Conservation (phyloP, 2,329 filamentous ascomycete genomes). For the Ophiobolus disseminans region DNA sequence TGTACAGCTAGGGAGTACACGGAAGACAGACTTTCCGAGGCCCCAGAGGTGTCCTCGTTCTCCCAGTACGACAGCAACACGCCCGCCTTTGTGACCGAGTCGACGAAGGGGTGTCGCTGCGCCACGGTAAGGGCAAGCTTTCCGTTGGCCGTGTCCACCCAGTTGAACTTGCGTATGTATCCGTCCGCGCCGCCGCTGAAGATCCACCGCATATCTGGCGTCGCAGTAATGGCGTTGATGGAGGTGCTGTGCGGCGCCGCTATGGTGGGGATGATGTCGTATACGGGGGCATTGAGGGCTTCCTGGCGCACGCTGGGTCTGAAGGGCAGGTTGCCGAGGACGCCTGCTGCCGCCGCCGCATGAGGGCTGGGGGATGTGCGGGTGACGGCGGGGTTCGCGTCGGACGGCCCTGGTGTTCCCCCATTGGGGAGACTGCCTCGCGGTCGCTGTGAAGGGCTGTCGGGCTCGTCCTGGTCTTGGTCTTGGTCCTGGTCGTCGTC, state of each 20-base stretch:
- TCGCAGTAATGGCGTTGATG: constrained; percentile 90
- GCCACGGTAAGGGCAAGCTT: constrained; percentile 93
- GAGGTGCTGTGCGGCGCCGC: constrained; percentile 95
- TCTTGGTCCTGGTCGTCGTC: constrained; percentile 53
- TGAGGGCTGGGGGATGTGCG: constrained; percentile 57
- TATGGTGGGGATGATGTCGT: constrained; percentile 97
- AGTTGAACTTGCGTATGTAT: constrained; percentile 97
- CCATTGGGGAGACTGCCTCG: constrained; percentile 38
- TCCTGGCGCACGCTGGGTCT: constrained; percentile 75
- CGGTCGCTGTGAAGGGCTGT: constrained; percentile 52
- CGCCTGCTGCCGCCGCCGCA: constrained; percentile 35
- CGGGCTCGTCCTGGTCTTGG: constrained; percentile 54
- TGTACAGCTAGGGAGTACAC: constrained; percentile 95
- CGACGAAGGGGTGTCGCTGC: constrained; percentile 94
- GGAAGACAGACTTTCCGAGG: constrained; percentile 72
- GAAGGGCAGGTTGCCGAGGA: constrained; percentile 50
- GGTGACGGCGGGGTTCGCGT: constrained; percentile 56
- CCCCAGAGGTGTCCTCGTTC: constrained; percentile 78
- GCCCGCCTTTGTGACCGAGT: constrained; percentile 94
- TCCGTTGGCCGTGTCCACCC: constrained; percentile 91
- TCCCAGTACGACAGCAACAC: constrained; percentile 98
- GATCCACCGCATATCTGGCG: constrained; percentile 92
- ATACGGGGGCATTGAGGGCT: constrained; percentile 77
- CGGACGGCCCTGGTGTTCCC: constrained; percentile 29
- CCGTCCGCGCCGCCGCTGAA: constrained; percentile 94